A percentile compares a stretch with the other conserved stretches of the same genome.
These are phyloP conservation scores for Erysimum cheiranthoides DNA, from an alignment of 345 rosid species.

Conservation along the genomic window DNA sequence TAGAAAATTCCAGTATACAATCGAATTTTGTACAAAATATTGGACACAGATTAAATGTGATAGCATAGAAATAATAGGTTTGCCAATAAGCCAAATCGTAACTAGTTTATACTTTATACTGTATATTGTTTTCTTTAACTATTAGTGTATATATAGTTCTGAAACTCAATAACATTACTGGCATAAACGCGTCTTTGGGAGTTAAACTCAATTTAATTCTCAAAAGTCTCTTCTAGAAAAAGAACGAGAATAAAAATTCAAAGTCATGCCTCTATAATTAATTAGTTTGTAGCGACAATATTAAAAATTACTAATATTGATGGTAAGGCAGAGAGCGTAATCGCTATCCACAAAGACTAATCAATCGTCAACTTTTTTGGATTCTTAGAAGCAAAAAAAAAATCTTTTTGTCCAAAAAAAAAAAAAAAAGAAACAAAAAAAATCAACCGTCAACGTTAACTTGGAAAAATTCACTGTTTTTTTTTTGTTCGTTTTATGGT, in stretches of 20 bases:
- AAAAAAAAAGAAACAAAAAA: no score
- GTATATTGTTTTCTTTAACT: not conserved
- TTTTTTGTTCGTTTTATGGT: not conserved
- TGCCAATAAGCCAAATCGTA: not conserved
- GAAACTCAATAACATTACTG: conserved; percentile 1
- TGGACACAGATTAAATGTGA: not conserved
- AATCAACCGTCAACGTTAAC: conserved; percentile 18
- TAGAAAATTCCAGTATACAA: not conserved
- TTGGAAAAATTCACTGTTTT: conserved; percentile 6
- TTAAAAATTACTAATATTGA: not conserved
- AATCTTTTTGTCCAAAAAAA: no score
- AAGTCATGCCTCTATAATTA: conserved; percentile 31
- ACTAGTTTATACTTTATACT: not conserved
- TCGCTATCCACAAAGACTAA: conserved; percentile 33
- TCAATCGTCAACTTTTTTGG: not conserved
- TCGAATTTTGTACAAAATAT: not conserved
- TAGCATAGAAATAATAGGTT: not conserved
- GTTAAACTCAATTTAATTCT: not conserved
- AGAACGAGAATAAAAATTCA: not conserved
- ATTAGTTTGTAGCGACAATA: not conserved
- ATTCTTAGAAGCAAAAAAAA: no score
- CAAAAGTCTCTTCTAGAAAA: not conserved
- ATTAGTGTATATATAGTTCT: not conserved
- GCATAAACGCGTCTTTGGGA: conserved; percentile 12
- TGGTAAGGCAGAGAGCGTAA: conserved; percentile 21